These are phyloP conservation scores for Taphrina sp. DNA, from an alignment of 1,139 yeast genomes.

Conservation along the genomic window DNA sequence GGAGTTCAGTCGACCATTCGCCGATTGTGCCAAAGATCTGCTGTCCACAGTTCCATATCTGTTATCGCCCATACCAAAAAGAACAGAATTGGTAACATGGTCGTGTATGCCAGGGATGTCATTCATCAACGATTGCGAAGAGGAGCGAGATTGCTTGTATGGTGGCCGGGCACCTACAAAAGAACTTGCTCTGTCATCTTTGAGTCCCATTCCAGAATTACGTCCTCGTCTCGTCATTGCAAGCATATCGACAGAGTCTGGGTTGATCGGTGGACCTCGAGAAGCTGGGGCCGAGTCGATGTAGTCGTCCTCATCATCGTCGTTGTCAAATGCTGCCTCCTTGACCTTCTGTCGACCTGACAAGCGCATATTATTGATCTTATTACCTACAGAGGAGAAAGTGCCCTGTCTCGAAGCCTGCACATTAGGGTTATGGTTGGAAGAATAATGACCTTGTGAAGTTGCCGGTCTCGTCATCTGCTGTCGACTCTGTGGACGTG, in stretches of 20 bases:
- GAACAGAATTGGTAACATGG: constrained; percentile 14
- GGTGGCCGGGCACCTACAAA: constrained; percentile 16
- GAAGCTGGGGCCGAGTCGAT: not conserved
- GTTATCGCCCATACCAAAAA: constrained; percentile 30
- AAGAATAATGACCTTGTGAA: constrained; percentile 13
- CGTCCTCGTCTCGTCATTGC: constrained; percentile 30
- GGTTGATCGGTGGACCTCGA: constrained; percentile 23
- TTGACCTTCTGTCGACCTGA: constrained; percentile 8
- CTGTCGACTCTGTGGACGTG: constrained; percentile 5
- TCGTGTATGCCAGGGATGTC: constrained; percentile 24
- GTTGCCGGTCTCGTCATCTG: constrained; percentile 10
- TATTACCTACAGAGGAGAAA: constrained; percentile 22
- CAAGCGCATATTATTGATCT: constrained; percentile 22
- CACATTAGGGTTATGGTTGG: not conserved
- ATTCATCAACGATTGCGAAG: constrained; percentile 13
- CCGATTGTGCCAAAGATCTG: constrained; percentile 14
- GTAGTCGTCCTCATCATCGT: constrained; percentile 32
- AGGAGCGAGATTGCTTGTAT: not conserved
- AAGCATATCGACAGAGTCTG: constrained; percentile 34
- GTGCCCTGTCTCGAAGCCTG: constrained; percentile 9
- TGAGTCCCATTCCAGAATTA: constrained; percentile 1
- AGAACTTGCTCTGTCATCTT: constrained; percentile 1
- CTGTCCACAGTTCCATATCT: constrained; percentile 30
- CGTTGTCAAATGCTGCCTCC: constrained; percentile 17
- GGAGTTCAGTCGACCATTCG: constrained; percentile 15